phyloP scores from a whole-genome alignment of 352 stramenopile genomes.

The Pythium aquatile region DNA sequence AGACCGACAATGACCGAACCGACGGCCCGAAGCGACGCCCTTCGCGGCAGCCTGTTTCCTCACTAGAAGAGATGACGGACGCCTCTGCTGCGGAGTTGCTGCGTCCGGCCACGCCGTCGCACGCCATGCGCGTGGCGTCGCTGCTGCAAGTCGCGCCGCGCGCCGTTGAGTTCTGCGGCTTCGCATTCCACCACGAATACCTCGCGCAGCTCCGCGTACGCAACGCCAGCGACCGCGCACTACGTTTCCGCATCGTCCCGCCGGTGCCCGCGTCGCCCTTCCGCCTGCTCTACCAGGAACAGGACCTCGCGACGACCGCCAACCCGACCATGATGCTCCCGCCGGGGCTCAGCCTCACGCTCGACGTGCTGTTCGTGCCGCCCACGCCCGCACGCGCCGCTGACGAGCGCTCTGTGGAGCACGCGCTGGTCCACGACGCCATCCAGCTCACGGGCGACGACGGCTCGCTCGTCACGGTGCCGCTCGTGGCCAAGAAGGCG shows the following conservation, averaged over 20 bases:
- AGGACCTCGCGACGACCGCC: constrained; percentile 57
- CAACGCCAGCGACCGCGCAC: constrained; percentile 60
- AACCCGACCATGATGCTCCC: constrained; percentile 71
- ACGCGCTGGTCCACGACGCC: constrained; percentile 57
- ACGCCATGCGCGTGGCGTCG: constrained; percentile 27
- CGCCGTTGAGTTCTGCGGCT: constrained; percentile 59
- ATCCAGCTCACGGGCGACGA: constrained; percentile 63
- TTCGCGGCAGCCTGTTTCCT: background rate
- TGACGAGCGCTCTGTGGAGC: constrained; percentile 18
- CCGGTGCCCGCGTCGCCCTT: constrained; percentile 57
- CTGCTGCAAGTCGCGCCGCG: constrained; percentile 63
- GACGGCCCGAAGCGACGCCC: background rate
- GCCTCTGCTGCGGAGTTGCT: constrained; percentile 1
- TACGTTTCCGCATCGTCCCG: constrained; percentile 63
- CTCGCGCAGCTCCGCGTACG: constrained; percentile 56
- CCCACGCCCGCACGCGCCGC: background rate
- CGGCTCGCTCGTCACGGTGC: constrained; percentile 53
- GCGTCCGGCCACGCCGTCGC: constrained; percentile 23
- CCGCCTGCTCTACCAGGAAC: constrained; percentile 44
- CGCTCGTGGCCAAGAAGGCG: constrained; percentile 49
- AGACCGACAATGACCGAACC: background rate
- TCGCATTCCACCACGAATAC: constrained; percentile 65
- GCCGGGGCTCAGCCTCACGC: constrained; percentile 51
- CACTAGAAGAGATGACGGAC: constrained; percentile 3
- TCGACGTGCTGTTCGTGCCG: constrained; percentile 64